These are phyloP conservation scores for Phytophthora quininea DNA, from an alignment of 352 stramenopile genomes.

Conservation along the genomic window DNA sequence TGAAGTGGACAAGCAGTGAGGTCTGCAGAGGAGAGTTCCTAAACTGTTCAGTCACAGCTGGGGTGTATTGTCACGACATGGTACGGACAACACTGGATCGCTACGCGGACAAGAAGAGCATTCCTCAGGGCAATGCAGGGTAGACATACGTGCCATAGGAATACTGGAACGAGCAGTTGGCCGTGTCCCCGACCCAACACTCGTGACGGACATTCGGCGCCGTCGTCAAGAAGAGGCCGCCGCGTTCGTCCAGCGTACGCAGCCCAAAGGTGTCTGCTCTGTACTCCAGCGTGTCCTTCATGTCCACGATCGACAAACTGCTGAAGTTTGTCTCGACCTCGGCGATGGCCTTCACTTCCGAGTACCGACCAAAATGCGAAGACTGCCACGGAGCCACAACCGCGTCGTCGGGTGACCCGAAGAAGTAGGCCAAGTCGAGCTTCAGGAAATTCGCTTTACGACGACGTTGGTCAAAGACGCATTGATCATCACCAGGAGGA, in stretches of 20 bases:
- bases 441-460: neutral
- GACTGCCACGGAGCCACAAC: conserved; percentile 8
- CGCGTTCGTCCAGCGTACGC: neutral
- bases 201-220: conserved; percentile 24
- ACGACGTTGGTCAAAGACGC: conserved; percentile 1
- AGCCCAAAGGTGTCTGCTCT: conserved; percentile 1
- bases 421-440: conserved; percentile 5
- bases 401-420: conserved; percentile 1
- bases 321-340: conserved; percentile 2
- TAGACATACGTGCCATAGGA: neutral
- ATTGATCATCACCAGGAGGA: neutral
- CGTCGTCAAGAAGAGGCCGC: conserved; percentile 17
- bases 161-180: neutral
- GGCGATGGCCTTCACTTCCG: neutral
- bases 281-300: conserved; percentile 10
- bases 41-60: too few species aligned
- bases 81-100: too few species aligned
- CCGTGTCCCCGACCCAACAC: conserved; percentile 33
- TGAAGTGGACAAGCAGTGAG: too few species aligned
- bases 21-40: too few species aligned
- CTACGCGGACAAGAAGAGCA: too few species aligned
- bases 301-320: neutral
- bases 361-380: conserved; percentile 4
- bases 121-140: neutral
- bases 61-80: too few species aligned